These are phyloP conservation scores for Knufia petricola DNA, from an alignment of 2,329 filamentous ascomycete genomes.

Conservation along the genomic window DNA sequence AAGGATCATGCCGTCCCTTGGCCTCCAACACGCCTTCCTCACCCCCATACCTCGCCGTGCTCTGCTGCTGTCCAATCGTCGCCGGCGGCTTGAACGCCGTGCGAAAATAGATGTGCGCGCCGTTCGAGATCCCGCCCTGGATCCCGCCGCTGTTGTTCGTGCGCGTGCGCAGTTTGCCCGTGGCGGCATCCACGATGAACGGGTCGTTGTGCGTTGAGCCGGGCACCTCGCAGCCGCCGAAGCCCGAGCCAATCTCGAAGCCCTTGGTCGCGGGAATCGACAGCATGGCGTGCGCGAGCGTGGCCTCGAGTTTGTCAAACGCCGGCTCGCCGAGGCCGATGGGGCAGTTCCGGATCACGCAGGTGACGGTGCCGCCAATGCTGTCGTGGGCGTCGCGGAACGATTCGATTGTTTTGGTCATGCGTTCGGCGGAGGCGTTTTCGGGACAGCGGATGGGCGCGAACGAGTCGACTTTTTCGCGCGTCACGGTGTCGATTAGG, in stretches of 20 bases:
- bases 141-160: constrained; percentile 95
- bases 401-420: constrained; percentile 69
- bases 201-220: constrained; percentile 89
- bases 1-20: constrained; percentile 90
- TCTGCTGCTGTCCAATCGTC: constrained; percentile 83
- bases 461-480: constrained; percentile 69
- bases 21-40: constrained; percentile 70
- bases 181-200: constrained; percentile 53
- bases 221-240: constrained; percentile 73
- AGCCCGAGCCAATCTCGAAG: constrained; percentile 91
- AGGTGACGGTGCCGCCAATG: constrained; percentile 91
- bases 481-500: constrained; percentile 62
- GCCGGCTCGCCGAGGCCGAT: constrained; percentile 82
- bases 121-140: constrained; percentile 91
- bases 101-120: constrained; percentile 86
- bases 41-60: constrained; percentile 70
- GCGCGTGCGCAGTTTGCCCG: constrained; percentile 61
- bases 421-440: constrained; percentile 51
- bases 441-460: constrained; percentile 84
- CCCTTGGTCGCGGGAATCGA: constrained; percentile 91
- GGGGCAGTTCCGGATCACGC: constrained; percentile 79
- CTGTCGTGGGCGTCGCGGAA: constrained; percentile 73
- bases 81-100: constrained; percentile 92
- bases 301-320: constrained; percentile 92
- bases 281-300: constrained; percentile 86